Percentiles rank a stretch among this genome's conserved stretches.
Conservation (phyloP, 257 asterid genomes). For the Plantago ovata region DNA sequence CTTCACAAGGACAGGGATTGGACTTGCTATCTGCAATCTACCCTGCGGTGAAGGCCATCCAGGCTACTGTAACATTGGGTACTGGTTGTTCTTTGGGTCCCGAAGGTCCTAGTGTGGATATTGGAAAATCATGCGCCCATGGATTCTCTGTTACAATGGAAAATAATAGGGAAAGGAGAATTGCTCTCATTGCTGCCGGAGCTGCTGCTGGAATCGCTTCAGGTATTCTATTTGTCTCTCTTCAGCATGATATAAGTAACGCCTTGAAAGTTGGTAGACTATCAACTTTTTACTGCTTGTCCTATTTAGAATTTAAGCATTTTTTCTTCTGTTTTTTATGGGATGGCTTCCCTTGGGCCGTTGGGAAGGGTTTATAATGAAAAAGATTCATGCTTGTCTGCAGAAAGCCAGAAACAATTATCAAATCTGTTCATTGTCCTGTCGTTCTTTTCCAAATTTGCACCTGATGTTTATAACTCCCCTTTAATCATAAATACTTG, state of each 20-base stretch:
- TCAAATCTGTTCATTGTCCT: background rate
- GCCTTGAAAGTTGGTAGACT: too few species aligned
- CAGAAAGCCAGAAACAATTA: background rate
- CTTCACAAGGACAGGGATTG: conserved; percentile 77
- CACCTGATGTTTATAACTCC: background rate
- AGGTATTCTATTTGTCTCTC: conserved; percentile 41
- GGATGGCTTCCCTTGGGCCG: background rate
- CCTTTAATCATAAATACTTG: conserved; percentile 9
- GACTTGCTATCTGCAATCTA: conserved; percentile 71
- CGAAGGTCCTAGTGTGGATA: conserved; percentile 98
- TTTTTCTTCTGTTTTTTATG: conserved; percentile 1
- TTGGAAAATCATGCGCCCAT: conserved; percentile 94
- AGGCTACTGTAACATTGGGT: conserved; percentile 90
- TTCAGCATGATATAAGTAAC: background rate
- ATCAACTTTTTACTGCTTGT: too few species aligned
- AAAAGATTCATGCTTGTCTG: conserved; percentile 6
- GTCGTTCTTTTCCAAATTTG: too few species aligned
- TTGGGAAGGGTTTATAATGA: background rate
- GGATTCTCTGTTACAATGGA: conserved; percentile 95
- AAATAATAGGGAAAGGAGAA: conserved; percentile 90
- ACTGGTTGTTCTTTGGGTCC: conserved; percentile 99
- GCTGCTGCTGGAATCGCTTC: conserved; percentile 99
- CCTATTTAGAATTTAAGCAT: background rate
- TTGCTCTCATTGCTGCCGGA: conserved; percentile 98
- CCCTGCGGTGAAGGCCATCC: conserved; percentile 81